A percentile compares a stretch with the other conserved stretches of the same genome.
These are phyloP conservation scores for Dendrobium nobile DNA, from an alignment of 106 monocot species.

Conservation along the genomic window DNA sequence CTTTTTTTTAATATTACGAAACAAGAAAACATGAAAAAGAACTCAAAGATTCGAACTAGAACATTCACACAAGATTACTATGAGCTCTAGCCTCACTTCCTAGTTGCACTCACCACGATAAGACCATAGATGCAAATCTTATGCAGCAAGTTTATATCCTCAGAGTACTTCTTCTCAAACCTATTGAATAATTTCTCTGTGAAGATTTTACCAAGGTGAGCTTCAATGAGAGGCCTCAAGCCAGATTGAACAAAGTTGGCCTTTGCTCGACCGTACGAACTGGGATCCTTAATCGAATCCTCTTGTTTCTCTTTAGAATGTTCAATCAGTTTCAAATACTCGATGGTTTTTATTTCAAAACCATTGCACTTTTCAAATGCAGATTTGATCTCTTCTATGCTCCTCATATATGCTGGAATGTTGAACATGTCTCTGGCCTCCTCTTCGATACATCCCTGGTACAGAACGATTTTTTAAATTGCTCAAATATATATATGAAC, in stretches of 20 bases:
- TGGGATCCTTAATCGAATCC: constrained; percentile 38
- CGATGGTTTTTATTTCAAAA: constrained; percentile 31
- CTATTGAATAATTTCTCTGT: constrained; percentile 43
- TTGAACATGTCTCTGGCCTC: constrained; percentile 44
- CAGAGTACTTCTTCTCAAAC: constrained; percentile 29
- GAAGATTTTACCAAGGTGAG: constrained; percentile 27
- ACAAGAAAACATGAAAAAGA: not conserved
- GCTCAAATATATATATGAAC: not conserved
- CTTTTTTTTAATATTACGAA: not conserved
- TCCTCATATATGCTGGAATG: constrained; percentile 60
- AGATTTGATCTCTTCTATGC: constrained; percentile 33
- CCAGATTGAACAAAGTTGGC: constrained; percentile 36
- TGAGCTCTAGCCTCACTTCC: constrained; percentile 14
- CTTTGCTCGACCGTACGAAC: constrained; percentile 34
- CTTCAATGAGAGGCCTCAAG: constrained; percentile 36
- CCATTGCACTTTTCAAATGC: constrained; percentile 36
- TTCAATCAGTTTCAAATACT: constrained; percentile 34
- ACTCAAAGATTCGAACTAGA: not conserved
- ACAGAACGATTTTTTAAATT: not conserved
- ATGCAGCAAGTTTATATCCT: constrained; percentile 28
- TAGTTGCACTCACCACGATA: constrained; percentile 38
- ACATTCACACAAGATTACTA: not conserved
- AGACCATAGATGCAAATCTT: constrained; percentile 54
- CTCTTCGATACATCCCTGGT: constrained; percentile 43
- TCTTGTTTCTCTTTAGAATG: constrained; percentile 46